Evolutionary conservation across 208 protist genomes (phyloP).

Genomic region (Trichomonas gallinae): DNA sequence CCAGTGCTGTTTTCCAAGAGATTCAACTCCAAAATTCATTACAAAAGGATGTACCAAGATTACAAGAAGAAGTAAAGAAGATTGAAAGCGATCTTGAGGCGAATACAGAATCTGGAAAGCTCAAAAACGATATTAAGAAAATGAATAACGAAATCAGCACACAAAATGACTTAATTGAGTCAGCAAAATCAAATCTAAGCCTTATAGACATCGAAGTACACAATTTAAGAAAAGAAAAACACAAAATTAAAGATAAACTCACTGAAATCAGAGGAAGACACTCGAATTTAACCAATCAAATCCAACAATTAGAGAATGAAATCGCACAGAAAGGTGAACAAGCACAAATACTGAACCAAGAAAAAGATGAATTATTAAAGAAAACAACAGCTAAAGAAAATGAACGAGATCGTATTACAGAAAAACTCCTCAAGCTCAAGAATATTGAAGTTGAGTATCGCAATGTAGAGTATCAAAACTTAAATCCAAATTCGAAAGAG

Average conservation of each 20-base stretch:
- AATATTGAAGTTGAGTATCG: background rate
- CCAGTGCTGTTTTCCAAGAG: background rate
- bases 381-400: background rate
- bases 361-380: background rate
- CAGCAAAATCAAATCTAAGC: background rate
- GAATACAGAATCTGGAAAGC: background rate
- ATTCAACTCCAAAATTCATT: background rate
- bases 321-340: background rate
- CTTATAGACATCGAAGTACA: background rate
- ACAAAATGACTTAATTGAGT: background rate
- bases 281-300: background rate
- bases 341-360: background rate
- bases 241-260: background rate
- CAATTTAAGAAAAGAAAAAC: background rate
- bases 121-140: background rate
- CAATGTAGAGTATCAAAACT: background rate
- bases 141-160: background rate
- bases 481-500: too few relatives aligned
- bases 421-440: background rate
- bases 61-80: background rate
- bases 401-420: background rate
- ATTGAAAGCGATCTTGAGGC: background rate
- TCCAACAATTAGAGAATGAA: background rate
- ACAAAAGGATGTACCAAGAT: background rate
- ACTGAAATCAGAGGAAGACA: background rate